Conservation (phyloP, 176 grass and related monocot genomes). For the Oryza meyeriana region DNA sequence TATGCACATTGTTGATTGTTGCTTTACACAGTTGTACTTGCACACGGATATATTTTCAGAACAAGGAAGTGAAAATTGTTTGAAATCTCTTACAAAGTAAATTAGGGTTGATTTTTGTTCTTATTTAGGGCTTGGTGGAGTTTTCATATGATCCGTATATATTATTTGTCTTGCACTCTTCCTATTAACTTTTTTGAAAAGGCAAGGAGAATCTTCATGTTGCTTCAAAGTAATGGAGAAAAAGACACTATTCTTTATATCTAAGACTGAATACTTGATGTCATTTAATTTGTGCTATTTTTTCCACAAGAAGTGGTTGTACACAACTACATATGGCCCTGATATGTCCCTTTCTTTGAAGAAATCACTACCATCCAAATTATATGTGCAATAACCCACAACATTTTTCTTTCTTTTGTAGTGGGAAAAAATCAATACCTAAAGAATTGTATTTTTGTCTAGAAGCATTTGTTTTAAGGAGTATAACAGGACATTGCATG, state of each 20-base stretch:
- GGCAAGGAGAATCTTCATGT: background rate
- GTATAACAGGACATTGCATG: background rate
- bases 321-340: background rate
- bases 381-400: background rate
- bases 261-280: background rate
- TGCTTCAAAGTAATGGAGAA: constrained; percentile 18
- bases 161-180: background rate
- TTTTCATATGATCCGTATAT: background rate
- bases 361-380: background rate
- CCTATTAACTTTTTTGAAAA: background rate
- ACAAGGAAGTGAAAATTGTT: background rate
- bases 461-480: background rate
- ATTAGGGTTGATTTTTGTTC: background rate
- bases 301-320: background rate
- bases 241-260: background rate
- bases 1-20: background rate
- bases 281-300: background rate
- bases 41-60: background rate
- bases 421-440: background rate
- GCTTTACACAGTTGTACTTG: background rate
- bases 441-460: background rate
- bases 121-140: background rate
- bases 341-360: background rate
- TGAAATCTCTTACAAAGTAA: background rate
- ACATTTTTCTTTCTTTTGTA: background rate